Evolutionary conservation across 108 stramenopile species (phyloP), one percentile per base, ranked within the genome.

Genomic region (Pseudonitzschia delicatissima): DNA sequence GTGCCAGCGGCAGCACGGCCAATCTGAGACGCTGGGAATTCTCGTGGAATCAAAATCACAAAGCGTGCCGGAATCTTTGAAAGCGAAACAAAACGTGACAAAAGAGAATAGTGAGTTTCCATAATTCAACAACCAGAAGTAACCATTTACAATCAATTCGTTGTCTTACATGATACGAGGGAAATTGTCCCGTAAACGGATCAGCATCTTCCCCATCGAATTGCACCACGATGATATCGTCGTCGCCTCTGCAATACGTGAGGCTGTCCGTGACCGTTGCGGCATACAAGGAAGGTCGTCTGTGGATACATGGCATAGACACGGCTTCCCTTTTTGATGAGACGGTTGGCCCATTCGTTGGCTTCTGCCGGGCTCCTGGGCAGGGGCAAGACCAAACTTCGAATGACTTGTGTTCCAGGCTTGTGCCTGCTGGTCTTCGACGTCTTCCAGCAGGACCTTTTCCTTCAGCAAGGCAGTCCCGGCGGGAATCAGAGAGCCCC

Each of bases 281-380:
- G 27, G 82, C 51, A 49, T 88, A 88, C 21, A 91, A 55, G n/a
- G 84, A 75, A 18, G 3, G 82, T 88, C 26, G 90, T 88, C 28
- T 80, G 39, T 0, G 90, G 90, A 71, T 87, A 91, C 79, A 91
- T 85, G 52, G 87, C 85, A 53, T 85, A 88, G n/a, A 87, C 78
- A 32, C 84, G 72, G 47, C 66, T 76, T 23, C 80, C 80, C 69
- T 82, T 89, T 27, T 78, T 80, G 61, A 55, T 31, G 21, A 77
- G 61, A 12, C 65, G 35, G 44, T 28, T 33, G 9, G 77, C 66
- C 90, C 87, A 91, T 26, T 88, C 84, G 37, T 82, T 80, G 15
- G 85, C 87, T 68, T 91, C 90, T 0, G 68, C 57, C 42, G 59
- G 72, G 9, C 62, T 74, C 23, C 83, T 67, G 2, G 90, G 85